Evolutionary conservation across 352 stramenopile species (phyloP).

Genomic region (Globisporangium yorkense): DNA sequence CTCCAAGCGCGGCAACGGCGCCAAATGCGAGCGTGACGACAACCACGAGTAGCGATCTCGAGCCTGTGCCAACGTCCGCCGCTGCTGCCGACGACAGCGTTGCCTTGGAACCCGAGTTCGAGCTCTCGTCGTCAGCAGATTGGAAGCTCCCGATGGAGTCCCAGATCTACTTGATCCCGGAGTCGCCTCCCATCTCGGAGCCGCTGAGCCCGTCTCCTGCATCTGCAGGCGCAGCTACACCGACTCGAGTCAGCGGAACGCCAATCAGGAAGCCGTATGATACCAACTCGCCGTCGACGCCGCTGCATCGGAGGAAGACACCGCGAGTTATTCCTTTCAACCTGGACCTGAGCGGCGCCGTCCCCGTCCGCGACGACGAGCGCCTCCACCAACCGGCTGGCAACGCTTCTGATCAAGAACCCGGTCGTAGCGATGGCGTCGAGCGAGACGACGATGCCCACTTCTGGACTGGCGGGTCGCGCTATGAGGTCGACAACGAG

Average conservation of each 20-base stretch:
- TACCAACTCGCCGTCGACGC: background rate
- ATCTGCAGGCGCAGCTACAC: background rate
- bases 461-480: constrained; percentile 22
- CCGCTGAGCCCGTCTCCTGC: background rate
- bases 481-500: constrained; percentile 27
- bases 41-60: background rate
- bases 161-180: constrained; percentile 4
- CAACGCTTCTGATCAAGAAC: background rate
- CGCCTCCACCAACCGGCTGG: background rate
- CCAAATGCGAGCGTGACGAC: background rate
- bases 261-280: background rate
- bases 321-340: background rate
- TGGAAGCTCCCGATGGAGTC: background rate
- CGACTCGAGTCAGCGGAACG: background rate
- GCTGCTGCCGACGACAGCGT: background rate
- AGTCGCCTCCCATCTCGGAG: background rate
- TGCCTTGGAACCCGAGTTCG: background rate
- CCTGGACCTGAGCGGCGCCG: background rate
- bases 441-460: constrained; percentile 1
- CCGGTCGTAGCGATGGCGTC: background rate
- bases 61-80: background rate
- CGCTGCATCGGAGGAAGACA: constrained; percentile 9
- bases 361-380: background rate
- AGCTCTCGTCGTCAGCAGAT: background rate
- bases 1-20: background rate